These are phyloP conservation scores for Pseudocercospora pini-densiflorae DNA, from an alignment of 2,329 filamentous ascomycete species.

Conservation along the genomic window DNA sequence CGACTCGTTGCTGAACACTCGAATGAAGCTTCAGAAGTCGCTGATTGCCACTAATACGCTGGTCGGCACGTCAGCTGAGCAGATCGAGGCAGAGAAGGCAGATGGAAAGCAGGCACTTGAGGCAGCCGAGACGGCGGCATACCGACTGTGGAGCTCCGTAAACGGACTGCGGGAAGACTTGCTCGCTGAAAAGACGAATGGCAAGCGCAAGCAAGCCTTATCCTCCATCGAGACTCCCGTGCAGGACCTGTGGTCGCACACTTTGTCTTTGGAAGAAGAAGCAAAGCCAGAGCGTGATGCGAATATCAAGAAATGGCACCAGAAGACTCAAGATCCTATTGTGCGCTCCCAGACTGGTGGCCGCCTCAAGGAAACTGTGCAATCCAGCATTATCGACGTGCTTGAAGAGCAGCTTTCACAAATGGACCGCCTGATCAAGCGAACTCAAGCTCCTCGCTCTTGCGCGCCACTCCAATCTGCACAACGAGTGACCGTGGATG, in stretches of 20 bases:
- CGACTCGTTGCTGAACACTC: conserved; percentile 83
- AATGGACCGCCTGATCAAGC: conserved; percentile 69
- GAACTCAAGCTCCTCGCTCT: conserved; percentile 72
- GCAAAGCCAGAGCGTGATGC: conserved; percentile 67
- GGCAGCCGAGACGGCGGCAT: conserved; percentile 83
- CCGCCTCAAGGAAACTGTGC: conserved; percentile 64
- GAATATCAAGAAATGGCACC: conserved; percentile 87
- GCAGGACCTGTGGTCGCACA: conserved; percentile 72
- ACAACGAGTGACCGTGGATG: conserved; percentile 57
- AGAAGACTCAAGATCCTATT: conserved; percentile 70
- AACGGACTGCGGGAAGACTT: conserved; percentile 70
- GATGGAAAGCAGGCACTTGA: conserved; percentile 56
- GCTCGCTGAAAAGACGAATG: conserved; percentile 55
- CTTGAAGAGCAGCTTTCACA: conserved; percentile 71
- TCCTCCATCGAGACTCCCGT: conserved; percentile 63
- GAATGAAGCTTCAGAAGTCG: conserved; percentile 92
- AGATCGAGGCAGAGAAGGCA: conserved; percentile 49
- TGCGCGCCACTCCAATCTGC: conserved; percentile 71
- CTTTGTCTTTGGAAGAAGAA: conserved; percentile 67
- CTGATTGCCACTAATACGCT: conserved; percentile 81
- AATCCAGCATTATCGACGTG: conserved; percentile 69
- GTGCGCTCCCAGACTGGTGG: conserved; percentile 58
- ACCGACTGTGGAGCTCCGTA: conserved; percentile 83
- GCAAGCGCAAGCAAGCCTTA: conserved; percentile 62
- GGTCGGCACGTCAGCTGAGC: conserved; percentile 38